Conservation (phyloP, 1,284 basidiomycete genomes). For the Exsudoporus floridanus region DNA sequence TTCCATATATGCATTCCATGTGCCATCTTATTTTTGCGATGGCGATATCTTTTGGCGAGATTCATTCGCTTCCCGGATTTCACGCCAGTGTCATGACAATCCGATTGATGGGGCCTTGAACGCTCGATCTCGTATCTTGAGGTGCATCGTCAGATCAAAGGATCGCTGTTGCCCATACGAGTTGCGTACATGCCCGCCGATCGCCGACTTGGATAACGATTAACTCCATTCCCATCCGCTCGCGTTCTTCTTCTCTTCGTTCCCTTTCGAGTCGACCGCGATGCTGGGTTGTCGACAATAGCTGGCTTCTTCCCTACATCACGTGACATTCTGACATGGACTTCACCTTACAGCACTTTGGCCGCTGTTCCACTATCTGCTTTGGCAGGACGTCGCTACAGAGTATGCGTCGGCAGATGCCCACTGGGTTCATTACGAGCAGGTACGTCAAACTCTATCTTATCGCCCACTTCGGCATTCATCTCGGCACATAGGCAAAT, state of each 20-base stretch:
- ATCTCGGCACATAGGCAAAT: slow-evolving; percentile 61
- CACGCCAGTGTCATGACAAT: neutral
- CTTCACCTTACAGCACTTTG: slow-evolving; percentile 67
- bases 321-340: slow-evolving; percentile 6
- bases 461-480: neutral
- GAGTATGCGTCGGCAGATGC: slow-evolving; percentile 81
- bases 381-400: slow-evolving; percentile 92
- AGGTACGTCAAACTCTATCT: slow-evolving; percentile 14
- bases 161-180: neutral
- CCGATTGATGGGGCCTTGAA: slow-evolving; percentile 4
- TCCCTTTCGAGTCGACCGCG: neutral
- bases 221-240: neutral
- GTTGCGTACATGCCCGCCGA: neutral
- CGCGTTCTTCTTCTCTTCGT: neutral
- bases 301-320: neutral
- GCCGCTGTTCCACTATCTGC: slow-evolving; percentile 98
- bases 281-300: neutral
- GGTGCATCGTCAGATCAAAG: neutral
- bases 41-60: neutral
- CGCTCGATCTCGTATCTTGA: slow-evolving; percentile 6
- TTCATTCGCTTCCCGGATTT: slow-evolving; percentile 7
- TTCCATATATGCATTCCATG: slow-evolving; percentile 14
- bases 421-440: slow-evolving; percentile 54
- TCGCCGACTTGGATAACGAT: neutral
- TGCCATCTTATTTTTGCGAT: slow-evolving; percentile 3